Evolutionary conservation across 2,329 filamentous ascomycete species (phyloP).

Genomic region (Paraphaeosphaeria sporulosa): DNA sequence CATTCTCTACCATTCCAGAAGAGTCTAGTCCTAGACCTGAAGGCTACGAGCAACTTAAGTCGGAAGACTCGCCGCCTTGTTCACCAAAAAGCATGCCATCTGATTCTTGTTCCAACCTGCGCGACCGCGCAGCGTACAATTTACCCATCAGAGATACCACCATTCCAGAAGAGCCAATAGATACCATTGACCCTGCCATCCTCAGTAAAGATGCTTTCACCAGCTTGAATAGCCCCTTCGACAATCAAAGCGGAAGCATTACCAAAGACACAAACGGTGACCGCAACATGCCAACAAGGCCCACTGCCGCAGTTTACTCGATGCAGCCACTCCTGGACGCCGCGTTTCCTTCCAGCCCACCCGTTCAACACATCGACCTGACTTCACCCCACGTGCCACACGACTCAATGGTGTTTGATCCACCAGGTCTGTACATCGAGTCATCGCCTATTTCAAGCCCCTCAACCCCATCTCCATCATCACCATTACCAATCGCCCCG

Average conservation of each 20-base stretch:
- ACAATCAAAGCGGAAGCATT: constrained; percentile 17
- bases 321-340: constrained; percentile 34
- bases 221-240: constrained; percentile 27
- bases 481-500: constrained; percentile 27
- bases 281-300: constrained; percentile 25
- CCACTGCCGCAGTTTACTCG: constrained; percentile 18
- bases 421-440: constrained; percentile 5
- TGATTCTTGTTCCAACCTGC: constrained; percentile 20
- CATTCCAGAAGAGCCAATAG: constrained; percentile 33
- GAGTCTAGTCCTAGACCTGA: constrained; percentile 30
- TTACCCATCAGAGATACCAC: constrained; percentile 41
- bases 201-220: constrained; percentile 33
- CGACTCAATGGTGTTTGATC: constrained; percentile 22
- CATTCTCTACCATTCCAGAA: constrained; percentile 35
- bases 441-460: constrained; percentile 30
- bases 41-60: constrained; percentile 18
- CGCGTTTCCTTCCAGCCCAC: constrained; percentile 28
- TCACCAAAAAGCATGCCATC: constrained; percentile 48
- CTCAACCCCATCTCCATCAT: constrained; percentile 23
- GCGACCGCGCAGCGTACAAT: constrained; percentile 23
- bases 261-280: constrained; percentile 17
- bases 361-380: not conserved
- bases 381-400: constrained; percentile 16
- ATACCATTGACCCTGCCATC: constrained; percentile 38
- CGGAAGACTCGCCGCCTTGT: constrained; percentile 45